These are phyloP conservation scores for Xerocomus amazonicus DNA, from an alignment of 1,284 basidiomycete genomes.

Conservation along the genomic window DNA sequence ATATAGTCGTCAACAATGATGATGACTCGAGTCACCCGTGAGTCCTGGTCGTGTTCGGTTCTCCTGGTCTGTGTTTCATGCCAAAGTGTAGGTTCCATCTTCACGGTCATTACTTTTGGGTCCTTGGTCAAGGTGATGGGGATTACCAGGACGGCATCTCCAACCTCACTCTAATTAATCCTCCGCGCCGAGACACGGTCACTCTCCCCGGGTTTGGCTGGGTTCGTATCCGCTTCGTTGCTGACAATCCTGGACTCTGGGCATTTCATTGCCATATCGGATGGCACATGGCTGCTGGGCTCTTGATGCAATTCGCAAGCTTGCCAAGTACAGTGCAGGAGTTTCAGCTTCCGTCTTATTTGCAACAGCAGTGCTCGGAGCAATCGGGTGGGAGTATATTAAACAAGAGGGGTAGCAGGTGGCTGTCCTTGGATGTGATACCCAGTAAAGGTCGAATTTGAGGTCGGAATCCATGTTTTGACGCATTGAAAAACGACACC, in stretches of 20 bases:
- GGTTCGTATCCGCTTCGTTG: conserved; percentile 35
- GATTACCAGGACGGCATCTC: conserved; percentile 23
- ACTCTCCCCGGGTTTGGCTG: conserved; percentile 31
- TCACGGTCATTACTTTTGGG: conserved; percentile 31
- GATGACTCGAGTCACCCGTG: conserved; percentile 34
- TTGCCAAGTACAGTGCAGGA: conserved; percentile 28
- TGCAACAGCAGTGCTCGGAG: conserved; percentile 22
- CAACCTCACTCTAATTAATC: conserved; percentile 24
- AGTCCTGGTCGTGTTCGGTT: conserved; percentile 2
- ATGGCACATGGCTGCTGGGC: conserved; percentile 43
- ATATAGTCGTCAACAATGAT: conserved; percentile 22
- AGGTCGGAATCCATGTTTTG: too few relatives aligned
- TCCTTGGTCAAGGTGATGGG: conserved; percentile 28
- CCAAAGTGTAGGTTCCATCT: conserved; percentile 27
- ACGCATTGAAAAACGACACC: too few relatives aligned
- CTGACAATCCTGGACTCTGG: conserved; percentile 42
- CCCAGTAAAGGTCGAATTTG: too few relatives aligned
- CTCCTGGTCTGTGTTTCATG: background rate
- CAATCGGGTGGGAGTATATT: conserved; percentile 25
- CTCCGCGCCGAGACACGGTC: conserved; percentile 31
- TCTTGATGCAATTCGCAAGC: conserved; percentile 35
- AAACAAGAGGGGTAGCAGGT: conserved; percentile 19
- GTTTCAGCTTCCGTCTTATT: conserved; percentile 28
- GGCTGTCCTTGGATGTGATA: conserved; percentile 16
- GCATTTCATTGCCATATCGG: conserved; percentile 48